These are phyloP conservation scores for Tuber borchii DNA, from an alignment of 495 filamentous ascomycete genomes.

Conservation along the genomic window DNA sequence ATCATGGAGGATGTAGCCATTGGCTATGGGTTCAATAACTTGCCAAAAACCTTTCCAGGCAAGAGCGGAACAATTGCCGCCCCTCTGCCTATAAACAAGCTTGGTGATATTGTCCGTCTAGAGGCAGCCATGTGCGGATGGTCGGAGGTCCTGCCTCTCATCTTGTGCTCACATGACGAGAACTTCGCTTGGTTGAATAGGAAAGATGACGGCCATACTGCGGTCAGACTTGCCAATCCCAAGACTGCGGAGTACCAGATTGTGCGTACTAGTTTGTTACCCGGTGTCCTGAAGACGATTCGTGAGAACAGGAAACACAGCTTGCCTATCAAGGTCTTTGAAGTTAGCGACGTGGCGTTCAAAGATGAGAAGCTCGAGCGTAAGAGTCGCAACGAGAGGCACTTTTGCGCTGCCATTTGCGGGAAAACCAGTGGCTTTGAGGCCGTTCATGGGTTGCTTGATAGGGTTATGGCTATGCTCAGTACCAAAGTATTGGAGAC, in stretches of 20 bases:
- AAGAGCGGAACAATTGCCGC: constrained; percentile 77
- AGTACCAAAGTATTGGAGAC: constrained; percentile 63
- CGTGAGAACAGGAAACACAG: constrained; percentile 87
- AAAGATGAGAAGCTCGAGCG: constrained; percentile 74
- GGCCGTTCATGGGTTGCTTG: constrained; percentile 86
- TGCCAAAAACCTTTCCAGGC: constrained; percentile 75
- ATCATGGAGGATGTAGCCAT: constrained; percentile 98
- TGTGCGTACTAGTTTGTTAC: constrained; percentile 80
- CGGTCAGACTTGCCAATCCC: constrained; percentile 85
- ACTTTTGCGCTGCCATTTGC: constrained; percentile 91
- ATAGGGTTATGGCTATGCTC: constrained; percentile 89
- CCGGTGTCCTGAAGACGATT: constrained; percentile 89
- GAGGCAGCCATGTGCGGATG: constrained; percentile 93
- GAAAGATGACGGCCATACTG: constrained; percentile 75
- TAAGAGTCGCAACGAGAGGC: constrained; percentile 81
- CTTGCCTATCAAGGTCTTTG: constrained; percentile 88
- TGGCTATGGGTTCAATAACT: constrained; percentile 90
- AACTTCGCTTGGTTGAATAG: constrained; percentile 97
- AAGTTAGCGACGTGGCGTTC: constrained; percentile 84
- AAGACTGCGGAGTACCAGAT: constrained; percentile 96
- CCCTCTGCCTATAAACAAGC: constrained; percentile 86
- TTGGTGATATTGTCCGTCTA: constrained; percentile 80
- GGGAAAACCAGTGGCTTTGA: constrained; percentile 96
- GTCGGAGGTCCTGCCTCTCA: constrained; percentile 92
- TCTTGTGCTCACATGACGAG: constrained; percentile 96